Base-by-base conservation (phyloP, 208 protist genomes). In the Vickermania spadyakhi region DNA sequence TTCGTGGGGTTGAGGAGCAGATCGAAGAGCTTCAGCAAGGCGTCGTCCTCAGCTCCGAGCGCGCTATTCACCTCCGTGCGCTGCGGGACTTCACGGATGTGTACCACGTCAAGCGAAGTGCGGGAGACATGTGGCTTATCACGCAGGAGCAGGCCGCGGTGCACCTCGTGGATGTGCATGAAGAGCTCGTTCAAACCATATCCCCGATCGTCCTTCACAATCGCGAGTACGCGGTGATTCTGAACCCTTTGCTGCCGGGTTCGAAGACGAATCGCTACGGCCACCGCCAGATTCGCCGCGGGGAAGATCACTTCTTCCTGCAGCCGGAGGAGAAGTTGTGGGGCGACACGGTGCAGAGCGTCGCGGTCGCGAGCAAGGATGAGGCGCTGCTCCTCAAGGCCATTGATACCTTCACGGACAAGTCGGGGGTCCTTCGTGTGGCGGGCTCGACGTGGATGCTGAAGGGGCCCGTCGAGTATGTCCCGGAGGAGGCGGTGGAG, bases 381-480 rank as follows among this genome's bases (percentile, higher is more conserved):
- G 94, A 98, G 71, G 96, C 96, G 2, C 78, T 99, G 26, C 76
- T 98, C 1, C 70, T 98, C 13, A 82, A 92, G 55, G 94, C 96
- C 14, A 58, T 87, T 11, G 75, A 95, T 64, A 59, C 21, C 21
- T 91, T 96, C 67, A 50, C 58, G 0, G 89, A 94, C n/a, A 72
- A 70, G 53, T 60, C 41, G 31, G 63, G 60, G 2, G 25, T n/a
- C 26, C 7, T n/a, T 7, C 91, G 91, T 28, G 50, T 70, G 28
- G 71, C 96, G 25, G 97, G 96, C 41, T 77, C 93, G 56, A 81
- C 73, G 51, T 99, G 97, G 96, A 91, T 98, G 90, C 71, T 99
- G 55, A 66, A 73, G 42, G 97, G 97, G 26, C 94, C 97, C 18
- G 52, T 57, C 30, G 88, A 97, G 58, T 98, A 97, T 65, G 77